Base-by-base conservation (phyloP, 1,139 yeast species). In the Blastobotrys serpentis region DNA sequence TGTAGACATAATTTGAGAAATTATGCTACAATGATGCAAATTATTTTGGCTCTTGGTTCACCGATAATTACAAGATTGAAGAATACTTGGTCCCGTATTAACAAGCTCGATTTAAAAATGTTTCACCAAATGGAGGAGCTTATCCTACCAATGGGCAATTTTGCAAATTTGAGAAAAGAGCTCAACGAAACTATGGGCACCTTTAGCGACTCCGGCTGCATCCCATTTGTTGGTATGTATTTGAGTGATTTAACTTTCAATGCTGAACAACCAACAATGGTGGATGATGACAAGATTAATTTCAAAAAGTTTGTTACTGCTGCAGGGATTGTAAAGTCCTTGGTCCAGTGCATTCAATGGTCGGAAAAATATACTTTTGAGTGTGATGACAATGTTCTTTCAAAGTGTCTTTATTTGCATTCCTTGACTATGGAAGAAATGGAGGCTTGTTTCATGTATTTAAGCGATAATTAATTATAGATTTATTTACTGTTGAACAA, bases 211-310 rank as follows among this genome's bases (percentile, higher is more conserved):
- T 6, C 8, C 26, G 98, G 98, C 1, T 84, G 95, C 59, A 81
- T 90, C 44, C 98, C 98, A 21, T 90, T 89, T 64, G 79, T 90
- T 46, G 96, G 95, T 1, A 73, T 92, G 38, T 89, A 87, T 60
- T 67, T 92, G 45, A 83, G 90, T 1, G 98, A 92, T 65, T 74
- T 90, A 60, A 81, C 87, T 0, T 79, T 84, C 63, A 88, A 88
- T 64, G 81, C 89, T 3, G 94, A 87, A 60, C 75, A 89, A 23
- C 63, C 67, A 2, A 52, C 65, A 2, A 54, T 43, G 42, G 47
- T 53, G 18, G 62, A 59, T 6, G 76, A 74, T 14, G 73, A 73
- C 51, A 64, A 84, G 48, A 75, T 90, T 54, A 89, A 90, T 62
- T 84, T 89, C 62, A 81, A 86, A 42, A 84, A 88, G 59, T 86